Evolutionary conservation across 2,329 filamentous ascomycete genomes (phyloP).

Genomic region (Drechslera avenae): DNA sequence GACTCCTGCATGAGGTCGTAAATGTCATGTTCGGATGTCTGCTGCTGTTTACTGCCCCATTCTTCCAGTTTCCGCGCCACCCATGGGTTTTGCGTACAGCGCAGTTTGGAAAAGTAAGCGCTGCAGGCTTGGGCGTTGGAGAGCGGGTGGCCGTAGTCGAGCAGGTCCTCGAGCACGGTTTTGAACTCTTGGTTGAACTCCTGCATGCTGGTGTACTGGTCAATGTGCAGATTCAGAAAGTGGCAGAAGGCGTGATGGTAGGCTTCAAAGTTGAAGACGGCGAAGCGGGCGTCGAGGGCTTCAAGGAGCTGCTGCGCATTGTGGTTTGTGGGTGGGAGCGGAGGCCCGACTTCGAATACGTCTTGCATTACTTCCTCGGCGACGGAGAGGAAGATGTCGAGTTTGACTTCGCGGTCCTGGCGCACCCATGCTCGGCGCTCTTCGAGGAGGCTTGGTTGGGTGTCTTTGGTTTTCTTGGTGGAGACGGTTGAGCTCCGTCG

Average conservation of each 20-base stretch:
- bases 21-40: constrained; percentile 26
- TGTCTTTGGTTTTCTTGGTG: constrained; percentile 21
- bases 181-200: constrained; percentile 45
- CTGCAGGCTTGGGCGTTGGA: constrained; percentile 45
- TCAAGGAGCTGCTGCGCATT: constrained; percentile 42
- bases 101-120: constrained; percentile 47
- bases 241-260: constrained; percentile 47
- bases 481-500: constrained; percentile 27
- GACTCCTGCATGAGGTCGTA: constrained; percentile 38
- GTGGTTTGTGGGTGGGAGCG: constrained; percentile 40
- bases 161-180: constrained; percentile 39
- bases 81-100: constrained; percentile 47
- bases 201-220: constrained; percentile 38
- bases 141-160: constrained; percentile 42
- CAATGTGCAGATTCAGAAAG: constrained; percentile 46
- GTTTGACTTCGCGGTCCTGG: constrained; percentile 44
- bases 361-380: constrained; percentile 47
- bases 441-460: constrained; percentile 40
- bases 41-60: constrained; percentile 27
- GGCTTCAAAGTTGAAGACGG: constrained; percentile 39
- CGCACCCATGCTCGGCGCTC: constrained; percentile 44
- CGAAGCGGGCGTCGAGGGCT: constrained; percentile 37
- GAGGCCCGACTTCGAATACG: constrained; percentile 42
- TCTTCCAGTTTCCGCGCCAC: constrained; percentile 40
- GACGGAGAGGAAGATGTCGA: constrained; percentile 45